phyloP scores from a whole-genome alignment of 805 yeast genomes.

The Pichia cabralensis region DNA sequence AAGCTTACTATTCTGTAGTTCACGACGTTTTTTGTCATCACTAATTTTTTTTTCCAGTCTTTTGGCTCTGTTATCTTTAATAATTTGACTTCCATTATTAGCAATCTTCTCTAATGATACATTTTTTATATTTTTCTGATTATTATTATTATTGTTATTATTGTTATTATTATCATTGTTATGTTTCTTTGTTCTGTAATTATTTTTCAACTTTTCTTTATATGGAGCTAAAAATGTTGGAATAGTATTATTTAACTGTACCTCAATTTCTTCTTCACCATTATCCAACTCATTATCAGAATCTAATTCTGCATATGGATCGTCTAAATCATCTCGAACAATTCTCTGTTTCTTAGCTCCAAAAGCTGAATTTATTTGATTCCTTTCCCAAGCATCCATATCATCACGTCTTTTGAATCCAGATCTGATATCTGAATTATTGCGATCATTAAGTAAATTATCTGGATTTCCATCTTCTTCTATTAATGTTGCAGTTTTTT shows the following conservation, averaged over 20 bases:
- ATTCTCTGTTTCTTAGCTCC: conserved; percentile 18
- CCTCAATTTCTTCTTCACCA: conserved; percentile 52
- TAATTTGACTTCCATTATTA: conserved; percentile 57
- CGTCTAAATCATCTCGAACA: conserved; percentile 14
- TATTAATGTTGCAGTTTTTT: conserved; percentile 40
- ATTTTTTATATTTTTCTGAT: conserved; percentile 31
- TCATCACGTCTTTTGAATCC: conserved; percentile 8
- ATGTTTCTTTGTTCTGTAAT: not conserved
- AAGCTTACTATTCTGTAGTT: conserved; percentile 23
- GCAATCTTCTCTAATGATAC: conserved; percentile 76
- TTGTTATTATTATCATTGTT: not conserved
- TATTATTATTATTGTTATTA: conserved; percentile 12
- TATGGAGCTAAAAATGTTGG: conserved; percentile 50
- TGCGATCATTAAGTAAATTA: not conserved
- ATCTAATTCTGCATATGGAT: conserved; percentile 25
- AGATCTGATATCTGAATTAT: not conserved
- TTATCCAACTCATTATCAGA: conserved; percentile 16
- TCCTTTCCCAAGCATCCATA: conserved; percentile 75
- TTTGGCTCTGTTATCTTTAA: conserved; percentile 54
- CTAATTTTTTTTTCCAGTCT: conserved; percentile 41
- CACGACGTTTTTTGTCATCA: conserved; percentile 30
- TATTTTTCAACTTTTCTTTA: conserved; percentile 2
- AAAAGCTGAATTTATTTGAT: conserved; percentile 47
- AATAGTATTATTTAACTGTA: conserved; percentile 58
- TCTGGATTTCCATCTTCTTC: conserved; percentile 2